Evolutionary conservation across 345 rosid genomes (phyloP).

Genomic region (Ricinus communis): DNA sequence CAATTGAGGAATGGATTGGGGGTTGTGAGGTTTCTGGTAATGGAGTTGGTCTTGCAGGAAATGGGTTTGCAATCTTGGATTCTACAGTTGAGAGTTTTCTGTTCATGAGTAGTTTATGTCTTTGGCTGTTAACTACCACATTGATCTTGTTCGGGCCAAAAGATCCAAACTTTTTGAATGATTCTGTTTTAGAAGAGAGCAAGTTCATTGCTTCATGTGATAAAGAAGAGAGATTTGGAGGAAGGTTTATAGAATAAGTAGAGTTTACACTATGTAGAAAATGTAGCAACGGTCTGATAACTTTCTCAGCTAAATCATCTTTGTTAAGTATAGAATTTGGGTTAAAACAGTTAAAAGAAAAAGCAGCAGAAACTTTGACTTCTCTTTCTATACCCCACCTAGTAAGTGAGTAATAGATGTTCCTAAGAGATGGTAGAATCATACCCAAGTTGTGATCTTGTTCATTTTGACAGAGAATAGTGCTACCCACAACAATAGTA

Average conservation of each 20-base stretch:
- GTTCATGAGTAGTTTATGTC: constrained; percentile 20
- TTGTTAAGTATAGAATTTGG: constrained; percentile 16
- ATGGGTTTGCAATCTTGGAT: constrained; percentile 31
- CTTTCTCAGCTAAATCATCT: constrained; percentile 28
- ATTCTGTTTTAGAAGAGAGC: constrained; percentile 30
- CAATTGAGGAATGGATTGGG: constrained; percentile 46
- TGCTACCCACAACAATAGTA: constrained; percentile 55
- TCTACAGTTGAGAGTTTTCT: constrained; percentile 49
- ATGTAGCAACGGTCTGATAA: constrained; percentile 34
- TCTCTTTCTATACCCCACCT: constrained; percentile 76
- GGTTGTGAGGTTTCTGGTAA: constrained; percentile 44
- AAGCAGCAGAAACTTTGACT: constrained; percentile 58
- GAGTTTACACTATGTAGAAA: constrained; percentile 55
- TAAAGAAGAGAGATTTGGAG: constrained; percentile 37
- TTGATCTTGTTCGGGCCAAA: constrained; percentile 43
- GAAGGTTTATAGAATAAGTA: constrained; percentile 48
- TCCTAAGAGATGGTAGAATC: constrained; percentile 50
- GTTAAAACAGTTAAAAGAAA: constrained; percentile 44
- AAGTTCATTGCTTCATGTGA: constrained; percentile 23
- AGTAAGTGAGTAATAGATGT: constrained; percentile 57
- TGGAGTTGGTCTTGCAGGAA: constrained; percentile 53
- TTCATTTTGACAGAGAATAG: constrained; percentile 37
- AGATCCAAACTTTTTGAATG: constrained; percentile 44
- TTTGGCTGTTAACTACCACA: constrained; percentile 35
- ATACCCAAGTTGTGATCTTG: constrained; percentile 38